phyloP scores from a whole-genome alignment of 345 rosid genomes.

The Bretschneidera sinensis region DNA sequence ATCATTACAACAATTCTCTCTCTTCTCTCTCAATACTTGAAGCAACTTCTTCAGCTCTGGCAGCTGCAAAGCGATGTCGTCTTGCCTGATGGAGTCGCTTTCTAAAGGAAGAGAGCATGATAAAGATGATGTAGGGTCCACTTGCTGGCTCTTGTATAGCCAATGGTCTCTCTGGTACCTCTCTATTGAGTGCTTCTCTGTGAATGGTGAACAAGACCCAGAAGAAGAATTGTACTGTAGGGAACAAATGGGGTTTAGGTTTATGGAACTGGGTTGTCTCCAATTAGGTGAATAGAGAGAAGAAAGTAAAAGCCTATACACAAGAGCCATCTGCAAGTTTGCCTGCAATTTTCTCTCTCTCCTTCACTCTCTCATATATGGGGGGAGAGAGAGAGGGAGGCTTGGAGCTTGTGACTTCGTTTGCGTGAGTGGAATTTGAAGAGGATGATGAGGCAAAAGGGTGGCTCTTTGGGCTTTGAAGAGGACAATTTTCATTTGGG shows the following conservation, averaged over 20 bases:
- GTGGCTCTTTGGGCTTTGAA: constrained; percentile 14
- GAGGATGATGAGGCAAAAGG: constrained; percentile 17
- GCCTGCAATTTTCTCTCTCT: not conserved
- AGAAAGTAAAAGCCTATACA: constrained; percentile 22
- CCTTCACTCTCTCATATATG: not conserved
- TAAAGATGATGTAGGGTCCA: not conserved
- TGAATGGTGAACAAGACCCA: constrained; percentile 54
- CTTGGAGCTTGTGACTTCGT: not conserved
- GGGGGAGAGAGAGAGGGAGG: not conserved
- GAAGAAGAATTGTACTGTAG: constrained; percentile 26
- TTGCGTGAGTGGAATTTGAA: not conserved
- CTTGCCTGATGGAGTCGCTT: constrained; percentile 44
- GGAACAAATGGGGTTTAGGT: constrained; percentile 23
- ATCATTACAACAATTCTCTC: constrained; percentile 25
- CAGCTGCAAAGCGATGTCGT: constrained; percentile 83
- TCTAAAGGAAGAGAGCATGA: constrained; percentile 27
- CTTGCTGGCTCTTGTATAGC: constrained; percentile 37
- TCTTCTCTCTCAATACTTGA: constrained; percentile 61
- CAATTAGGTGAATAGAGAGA: constrained; percentile 15
- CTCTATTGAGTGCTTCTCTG: constrained; percentile 58
- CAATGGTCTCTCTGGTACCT: constrained; percentile 68
- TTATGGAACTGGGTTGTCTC: constrained; percentile 17
- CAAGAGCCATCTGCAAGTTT: constrained; percentile 25
- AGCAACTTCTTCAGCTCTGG: constrained; percentile 88
- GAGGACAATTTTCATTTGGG: no score